phyloP scores from a whole-genome alignment of 768 basidiomycete species.

The Suillus ampliporus region DNA sequence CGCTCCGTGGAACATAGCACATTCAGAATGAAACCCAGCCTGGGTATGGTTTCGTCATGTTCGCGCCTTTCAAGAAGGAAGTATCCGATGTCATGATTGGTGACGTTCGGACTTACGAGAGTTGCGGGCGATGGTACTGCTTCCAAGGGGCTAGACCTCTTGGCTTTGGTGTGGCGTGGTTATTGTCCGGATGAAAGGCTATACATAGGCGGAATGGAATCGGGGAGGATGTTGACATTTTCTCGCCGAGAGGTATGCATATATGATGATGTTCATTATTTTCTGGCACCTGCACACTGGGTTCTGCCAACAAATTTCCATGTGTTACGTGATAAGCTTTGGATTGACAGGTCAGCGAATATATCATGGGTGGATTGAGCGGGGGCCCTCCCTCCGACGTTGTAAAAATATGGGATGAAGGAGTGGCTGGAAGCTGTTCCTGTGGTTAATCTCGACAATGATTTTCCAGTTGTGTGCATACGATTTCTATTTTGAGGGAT shows the following conservation, averaged over 20 bases:
- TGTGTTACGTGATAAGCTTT: neutral
- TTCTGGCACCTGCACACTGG: too few species aligned
- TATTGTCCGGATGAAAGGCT: neutral
- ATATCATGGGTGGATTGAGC: neutral
- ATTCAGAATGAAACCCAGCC: neutral
- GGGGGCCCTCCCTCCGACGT: neutral
- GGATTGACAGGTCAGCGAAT: neutral
- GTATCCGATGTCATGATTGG: neutral
- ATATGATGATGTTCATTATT: neutral
- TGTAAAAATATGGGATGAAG: conserved; percentile 1
- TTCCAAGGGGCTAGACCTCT: neutral
- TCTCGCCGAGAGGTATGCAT: neutral
- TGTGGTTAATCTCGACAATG: conserved; percentile 3
- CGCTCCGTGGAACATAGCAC: neutral
- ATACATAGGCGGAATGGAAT: neutral
- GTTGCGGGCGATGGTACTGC: neutral
- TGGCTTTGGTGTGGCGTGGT: neutral
- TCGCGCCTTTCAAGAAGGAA: neutral
- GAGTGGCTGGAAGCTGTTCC: neutral
- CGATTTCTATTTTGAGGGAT: neutral
- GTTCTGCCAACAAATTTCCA: too few species aligned
- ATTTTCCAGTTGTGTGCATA: neutral
- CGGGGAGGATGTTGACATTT: neutral
- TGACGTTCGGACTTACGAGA: neutral
- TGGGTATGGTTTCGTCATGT: neutral